phyloP scores from a whole-genome alignment of 225 moss, liverwort and hornwort genomes.

The Pseudisothecium myosuroides region DNA sequence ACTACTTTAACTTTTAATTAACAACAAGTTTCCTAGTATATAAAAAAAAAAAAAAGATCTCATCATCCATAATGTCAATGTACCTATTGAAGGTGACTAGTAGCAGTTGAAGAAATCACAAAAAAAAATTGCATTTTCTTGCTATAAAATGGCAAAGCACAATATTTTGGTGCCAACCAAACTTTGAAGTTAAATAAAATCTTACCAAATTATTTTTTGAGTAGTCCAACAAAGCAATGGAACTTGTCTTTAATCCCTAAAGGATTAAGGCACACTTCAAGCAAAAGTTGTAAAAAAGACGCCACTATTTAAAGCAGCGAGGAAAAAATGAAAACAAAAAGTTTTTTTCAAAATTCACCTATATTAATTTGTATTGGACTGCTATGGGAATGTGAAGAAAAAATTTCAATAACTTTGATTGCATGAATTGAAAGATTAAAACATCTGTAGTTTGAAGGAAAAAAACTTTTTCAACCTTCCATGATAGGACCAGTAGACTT shows the following conservation, averaged over 20 bases:
- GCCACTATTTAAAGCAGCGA: accelerated
- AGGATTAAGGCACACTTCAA: accelerated
- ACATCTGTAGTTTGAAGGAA: not conserved
- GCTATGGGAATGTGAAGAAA: accelerated
- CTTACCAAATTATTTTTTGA: not conserved
- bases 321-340: not conserved
- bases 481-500: too few species aligned
- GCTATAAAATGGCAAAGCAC: not conserved
- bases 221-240: not conserved
- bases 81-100: not conserved
- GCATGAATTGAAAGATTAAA: not conserved
- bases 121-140: not conserved
- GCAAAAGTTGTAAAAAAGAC: accelerated
- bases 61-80: not conserved
- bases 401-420: accelerated
- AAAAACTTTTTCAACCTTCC: not conserved
- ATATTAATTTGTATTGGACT: not conserved
- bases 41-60: not conserved
- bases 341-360: not conserved
- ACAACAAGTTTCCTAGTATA: accelerated
- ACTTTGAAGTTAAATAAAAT: not conserved
- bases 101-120: not conserved
- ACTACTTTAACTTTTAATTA: not conserved
- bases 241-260: accelerated
- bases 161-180: accelerated